phyloP scores from a whole-genome alignment of 106 monocot species.

The Dactylorhiza incarnata region DNA sequence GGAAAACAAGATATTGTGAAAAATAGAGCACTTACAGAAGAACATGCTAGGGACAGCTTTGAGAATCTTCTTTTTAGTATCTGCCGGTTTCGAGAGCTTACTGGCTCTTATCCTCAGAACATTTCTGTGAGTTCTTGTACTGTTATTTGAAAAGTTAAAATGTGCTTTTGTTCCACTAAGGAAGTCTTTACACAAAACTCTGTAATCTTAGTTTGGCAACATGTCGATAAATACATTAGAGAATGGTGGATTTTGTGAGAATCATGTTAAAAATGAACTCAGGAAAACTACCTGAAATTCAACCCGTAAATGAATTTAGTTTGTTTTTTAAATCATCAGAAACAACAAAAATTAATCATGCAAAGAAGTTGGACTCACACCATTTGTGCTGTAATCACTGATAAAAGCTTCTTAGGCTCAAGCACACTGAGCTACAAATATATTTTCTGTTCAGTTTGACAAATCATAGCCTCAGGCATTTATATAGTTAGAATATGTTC shows the following conservation, averaged over 20 bases:
- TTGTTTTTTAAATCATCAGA: neutral
- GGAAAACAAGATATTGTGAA: slow-evolving; percentile 54
- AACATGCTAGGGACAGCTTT: slow-evolving; percentile 98
- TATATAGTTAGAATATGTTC: too few relatives aligned
- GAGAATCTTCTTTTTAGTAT: slow-evolving; percentile 98
- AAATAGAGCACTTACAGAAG: slow-evolving; percentile 83
- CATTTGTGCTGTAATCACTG: neutral
- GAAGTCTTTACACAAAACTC: neutral
- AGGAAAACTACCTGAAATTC: neutral
- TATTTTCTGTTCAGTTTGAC: too few relatives aligned
- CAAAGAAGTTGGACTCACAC: neutral
- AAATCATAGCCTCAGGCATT: too few relatives aligned
- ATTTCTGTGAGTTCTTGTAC: slow-evolving; percentile 50
- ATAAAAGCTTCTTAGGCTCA: too few relatives aligned
- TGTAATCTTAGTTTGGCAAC: neutral
- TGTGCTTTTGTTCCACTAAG: neutral
- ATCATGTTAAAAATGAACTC: neutral
- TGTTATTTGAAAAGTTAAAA: neutral
- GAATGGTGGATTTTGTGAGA: neutral
- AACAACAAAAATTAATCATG: neutral
- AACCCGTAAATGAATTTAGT: neutral
- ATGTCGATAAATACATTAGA: neutral
- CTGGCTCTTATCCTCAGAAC: slow-evolving; percentile 80
- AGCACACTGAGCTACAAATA: too few relatives aligned
- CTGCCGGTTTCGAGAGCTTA: slow-evolving; percentile 93